Conservation (phyloP, 1,139 yeast species). For the Debaryomyces robertsiae region DNA sequence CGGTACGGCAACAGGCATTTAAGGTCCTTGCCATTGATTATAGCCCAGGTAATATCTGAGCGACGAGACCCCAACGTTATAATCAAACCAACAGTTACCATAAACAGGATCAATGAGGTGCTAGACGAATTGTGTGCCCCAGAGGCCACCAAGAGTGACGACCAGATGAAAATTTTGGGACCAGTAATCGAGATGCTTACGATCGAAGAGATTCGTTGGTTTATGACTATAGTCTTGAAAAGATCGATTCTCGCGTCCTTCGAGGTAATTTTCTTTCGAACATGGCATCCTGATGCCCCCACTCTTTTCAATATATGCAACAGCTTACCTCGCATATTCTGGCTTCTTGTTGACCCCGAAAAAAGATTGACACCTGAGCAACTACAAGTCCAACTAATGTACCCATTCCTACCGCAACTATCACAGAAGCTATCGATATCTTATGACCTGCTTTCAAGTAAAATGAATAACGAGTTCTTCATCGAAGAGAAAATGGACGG, state of each 20-base stretch:
- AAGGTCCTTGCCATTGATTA: slow-evolving; percentile 49
- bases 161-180: slow-evolving; percentile 44
- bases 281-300: slow-evolving; percentile 84
- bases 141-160: slow-evolving; percentile 40
- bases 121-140: slow-evolving; percentile 45
- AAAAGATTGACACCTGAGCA: slow-evolving; percentile 46
- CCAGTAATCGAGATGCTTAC: slow-evolving; percentile 59
- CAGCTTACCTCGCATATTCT: slow-evolving; percentile 61
- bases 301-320: slow-evolving; percentile 68
- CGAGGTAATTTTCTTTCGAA: slow-evolving; percentile 60
- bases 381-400: slow-evolving; percentile 47
- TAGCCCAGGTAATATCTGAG: slow-evolving; percentile 50
- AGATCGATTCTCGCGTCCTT: slow-evolving; percentile 58
- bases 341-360: slow-evolving; percentile 55
- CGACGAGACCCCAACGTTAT: slow-evolving; percentile 39
- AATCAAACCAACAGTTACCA: slow-evolving; percentile 33
- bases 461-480: slow-evolving; percentile 53
- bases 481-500: slow-evolving; percentile 96
- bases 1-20: slow-evolving; percentile 26
- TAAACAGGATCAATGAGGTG: slow-evolving; percentile 58
- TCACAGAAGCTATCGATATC: slow-evolving; percentile 55
- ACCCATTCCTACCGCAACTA: slow-evolving; percentile 73
- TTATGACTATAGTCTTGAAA: slow-evolving; percentile 67
- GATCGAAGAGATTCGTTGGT: slow-evolving; percentile 68
- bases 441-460: slow-evolving; percentile 50